Percentiles rank a stretch among this genome's conserved stretches.
phyloP scores from a whole-genome alignment of 305 asterid genomes.

The Coffea humblotiana region DNA sequence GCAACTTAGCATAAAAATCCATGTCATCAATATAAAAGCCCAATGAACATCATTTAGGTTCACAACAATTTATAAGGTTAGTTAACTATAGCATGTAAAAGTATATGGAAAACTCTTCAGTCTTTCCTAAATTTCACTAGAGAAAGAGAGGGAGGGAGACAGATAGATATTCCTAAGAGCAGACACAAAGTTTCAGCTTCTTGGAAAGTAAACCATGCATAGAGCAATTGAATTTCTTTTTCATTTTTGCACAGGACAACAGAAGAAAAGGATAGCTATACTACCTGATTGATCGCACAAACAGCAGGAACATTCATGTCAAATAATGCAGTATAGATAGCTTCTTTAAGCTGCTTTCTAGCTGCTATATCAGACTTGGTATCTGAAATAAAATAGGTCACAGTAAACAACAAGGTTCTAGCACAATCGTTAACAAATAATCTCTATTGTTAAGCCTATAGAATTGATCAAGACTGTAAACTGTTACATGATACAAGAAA shows the following conservation, averaged over 20 bases:
- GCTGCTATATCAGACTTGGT: slow-evolving; percentile 75
- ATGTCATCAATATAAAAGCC: too few relatives aligned
- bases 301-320: slow-evolving; percentile 97
- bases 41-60: too few relatives aligned
- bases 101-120: too few relatives aligned
- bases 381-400: slow-evolving; percentile 44
- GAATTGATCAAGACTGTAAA: not conserved
- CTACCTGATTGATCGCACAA: slow-evolving; percentile 93
- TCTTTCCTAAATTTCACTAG: too few relatives aligned
- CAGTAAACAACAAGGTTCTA: not conserved
- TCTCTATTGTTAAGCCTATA: not conserved
- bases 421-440: not conserved
- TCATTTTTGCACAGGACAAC: too few relatives aligned
- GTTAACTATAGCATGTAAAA: too few relatives aligned
- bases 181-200: not conserved
- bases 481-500: not conserved
- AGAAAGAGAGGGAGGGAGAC: too few relatives aligned
- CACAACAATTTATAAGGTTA: too few relatives aligned
- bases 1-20: too few relatives aligned
- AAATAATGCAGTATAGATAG: slow-evolving; percentile 75
- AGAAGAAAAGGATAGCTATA: not conserved
- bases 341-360: slow-evolving; percentile 71
- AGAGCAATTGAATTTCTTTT: not conserved
- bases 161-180: too few relatives aligned
- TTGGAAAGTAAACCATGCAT: not conserved